Percentiles rank a stretch among this genome's conserved stretches.
Conservation (phyloP, 2,329 filamentous ascomycete species). For the Onygenales sp. region DNA sequence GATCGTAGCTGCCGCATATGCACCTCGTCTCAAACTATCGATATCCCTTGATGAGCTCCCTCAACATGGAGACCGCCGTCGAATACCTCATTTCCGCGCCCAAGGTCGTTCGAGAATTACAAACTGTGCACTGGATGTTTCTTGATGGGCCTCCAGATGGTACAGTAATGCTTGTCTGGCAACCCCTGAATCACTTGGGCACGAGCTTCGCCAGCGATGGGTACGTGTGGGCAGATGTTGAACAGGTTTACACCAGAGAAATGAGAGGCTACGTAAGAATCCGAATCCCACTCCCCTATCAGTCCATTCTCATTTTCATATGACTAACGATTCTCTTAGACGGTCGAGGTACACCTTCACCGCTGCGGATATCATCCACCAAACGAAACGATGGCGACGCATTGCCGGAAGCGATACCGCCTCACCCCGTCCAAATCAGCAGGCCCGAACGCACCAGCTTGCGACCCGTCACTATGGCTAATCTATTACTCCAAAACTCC, state of each 20-base stretch:
- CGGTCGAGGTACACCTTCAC: slow-evolving; percentile 80
- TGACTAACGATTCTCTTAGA: slow-evolving; percentile 40
- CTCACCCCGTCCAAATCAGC: slow-evolving; percentile 63
- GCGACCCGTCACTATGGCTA: slow-evolving; percentile 79
- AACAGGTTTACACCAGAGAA: slow-evolving; percentile 68
- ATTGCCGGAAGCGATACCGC: slow-evolving; percentile 78
- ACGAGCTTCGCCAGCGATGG: slow-evolving; percentile 82
- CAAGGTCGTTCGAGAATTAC: slow-evolving; percentile 71
- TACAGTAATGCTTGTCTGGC: slow-evolving; percentile 78
- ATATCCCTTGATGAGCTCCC: slow-evolving; percentile 63
- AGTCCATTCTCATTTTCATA: neutral
- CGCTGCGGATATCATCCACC: slow-evolving; percentile 69
- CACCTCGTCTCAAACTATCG: slow-evolving; percentile 78
- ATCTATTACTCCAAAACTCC: slow-evolving; percentile 80
- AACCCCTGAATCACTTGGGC: slow-evolving; percentile 61
- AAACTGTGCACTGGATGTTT: slow-evolving; percentile 89
- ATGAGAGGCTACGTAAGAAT: slow-evolving; percentile 54
- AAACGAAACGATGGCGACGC: slow-evolving; percentile 61
- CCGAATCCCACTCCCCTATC: slow-evolving; percentile 7
- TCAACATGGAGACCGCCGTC: slow-evolving; percentile 68
- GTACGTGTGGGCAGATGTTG: slow-evolving; percentile 78
- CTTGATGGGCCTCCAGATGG: slow-evolving; percentile 75
- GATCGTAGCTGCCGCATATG: slow-evolving; percentile 66
- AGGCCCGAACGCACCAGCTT: slow-evolving; percentile 57
- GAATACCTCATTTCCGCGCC: slow-evolving; percentile 77